These are phyloP conservation scores for Fistulifera pelliculosa DNA, from an alignment of 108 stramenopile genomes.

Conservation along the genomic window DNA sequence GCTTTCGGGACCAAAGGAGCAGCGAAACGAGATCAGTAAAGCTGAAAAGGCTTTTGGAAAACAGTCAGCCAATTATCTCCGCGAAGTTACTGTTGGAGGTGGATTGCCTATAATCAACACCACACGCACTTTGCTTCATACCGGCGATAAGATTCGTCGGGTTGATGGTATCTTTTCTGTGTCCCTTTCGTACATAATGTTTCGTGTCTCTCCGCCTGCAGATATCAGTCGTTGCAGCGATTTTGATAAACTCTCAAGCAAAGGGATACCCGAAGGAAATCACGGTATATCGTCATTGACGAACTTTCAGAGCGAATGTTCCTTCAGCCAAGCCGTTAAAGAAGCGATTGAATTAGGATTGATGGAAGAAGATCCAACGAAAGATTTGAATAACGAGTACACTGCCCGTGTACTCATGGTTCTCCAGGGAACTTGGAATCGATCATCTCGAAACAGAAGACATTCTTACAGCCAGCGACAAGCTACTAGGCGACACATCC, in stretches of 20 bases:
- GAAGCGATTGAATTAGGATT: constrained; percentile 53
- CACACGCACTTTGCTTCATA: constrained; percentile 44
- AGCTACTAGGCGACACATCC: not conserved
- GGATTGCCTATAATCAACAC: constrained; percentile 71
- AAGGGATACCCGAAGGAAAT: constrained; percentile 34
- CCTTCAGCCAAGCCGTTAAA: constrained; percentile 59
- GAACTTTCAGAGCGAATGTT: constrained; percentile 17
- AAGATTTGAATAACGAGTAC: constrained; percentile 64
- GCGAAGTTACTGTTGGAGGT: constrained; percentile 78
- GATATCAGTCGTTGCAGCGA: constrained; percentile 16
- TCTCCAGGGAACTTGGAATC: constrained; percentile 47
- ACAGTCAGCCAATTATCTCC: constrained; percentile 51
- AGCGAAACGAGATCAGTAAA: constrained; percentile 51
- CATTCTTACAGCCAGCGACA: constrained; percentile 36
- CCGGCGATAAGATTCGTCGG: constrained; percentile 62
- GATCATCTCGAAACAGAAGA: constrained; percentile 23
- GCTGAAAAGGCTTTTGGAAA: constrained; percentile 36
- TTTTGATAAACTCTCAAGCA: constrained; percentile 41
- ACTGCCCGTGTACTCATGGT: constrained; percentile 49
- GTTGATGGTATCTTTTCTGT: constrained; percentile 75
- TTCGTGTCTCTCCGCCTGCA: constrained; percentile 68
- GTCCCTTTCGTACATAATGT: constrained; percentile 73
- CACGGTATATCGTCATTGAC: constrained; percentile 14
- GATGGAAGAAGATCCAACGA: constrained; percentile 48
- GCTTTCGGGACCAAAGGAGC: constrained; percentile 45